A percentile compares a stretch with the other conserved stretches of the same genome.
phyloP scores from a whole-genome alignment of 2,329 filamentous ascomycete genomes.

The Colletotrichum musicola region DNA sequence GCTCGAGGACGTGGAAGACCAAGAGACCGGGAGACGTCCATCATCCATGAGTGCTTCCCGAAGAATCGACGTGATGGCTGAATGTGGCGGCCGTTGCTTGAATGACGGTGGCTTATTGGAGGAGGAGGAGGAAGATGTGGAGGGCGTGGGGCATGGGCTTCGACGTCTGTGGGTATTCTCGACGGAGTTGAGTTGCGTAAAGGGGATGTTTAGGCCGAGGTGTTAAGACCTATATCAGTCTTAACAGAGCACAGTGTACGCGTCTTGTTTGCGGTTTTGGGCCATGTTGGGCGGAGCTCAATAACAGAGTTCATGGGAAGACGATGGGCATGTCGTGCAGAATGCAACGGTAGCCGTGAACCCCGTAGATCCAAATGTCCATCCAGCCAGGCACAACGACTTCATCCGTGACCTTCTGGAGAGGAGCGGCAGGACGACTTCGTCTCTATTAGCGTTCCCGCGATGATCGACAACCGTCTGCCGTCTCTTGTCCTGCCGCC shows the following conservation, averaged over 20 bases:
- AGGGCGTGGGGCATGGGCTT: slow-evolving; percentile 9
- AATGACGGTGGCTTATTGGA: slow-evolving; percentile 17
- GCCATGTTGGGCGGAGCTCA: slow-evolving; percentile 21
- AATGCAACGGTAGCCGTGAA: slow-evolving; percentile 18
- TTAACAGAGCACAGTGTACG: slow-evolving; percentile 9
- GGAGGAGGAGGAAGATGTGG: slow-evolving; percentile 8
- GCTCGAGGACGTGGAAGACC: background rate
- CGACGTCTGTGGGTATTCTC: slow-evolving; percentile 18
- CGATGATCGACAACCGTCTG: slow-evolving; percentile 24
- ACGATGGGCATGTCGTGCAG: background rate
- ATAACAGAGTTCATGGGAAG: slow-evolving; percentile 26
- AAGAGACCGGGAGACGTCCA: background rate
- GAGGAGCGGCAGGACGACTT: background rate
- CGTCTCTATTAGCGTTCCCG: slow-evolving; percentile 6
- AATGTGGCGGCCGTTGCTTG: slow-evolving; percentile 9
- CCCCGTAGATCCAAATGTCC: slow-evolving; percentile 7
- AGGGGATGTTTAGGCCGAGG: background rate
- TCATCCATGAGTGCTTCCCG: background rate
- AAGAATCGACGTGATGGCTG: slow-evolving; percentile 21
- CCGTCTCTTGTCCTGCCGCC: slow-evolving; percentile 18
- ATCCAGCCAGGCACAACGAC: background rate
- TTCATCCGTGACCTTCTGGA: background rate
- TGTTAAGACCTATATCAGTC: slow-evolving; percentile 10
- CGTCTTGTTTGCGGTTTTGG: slow-evolving; percentile 6
- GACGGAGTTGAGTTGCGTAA: slow-evolving; percentile 30